Base-by-base conservation (phyloP, 2,329 filamentous ascomycete genomes). In the Thermoascus crustaceus region DNA sequence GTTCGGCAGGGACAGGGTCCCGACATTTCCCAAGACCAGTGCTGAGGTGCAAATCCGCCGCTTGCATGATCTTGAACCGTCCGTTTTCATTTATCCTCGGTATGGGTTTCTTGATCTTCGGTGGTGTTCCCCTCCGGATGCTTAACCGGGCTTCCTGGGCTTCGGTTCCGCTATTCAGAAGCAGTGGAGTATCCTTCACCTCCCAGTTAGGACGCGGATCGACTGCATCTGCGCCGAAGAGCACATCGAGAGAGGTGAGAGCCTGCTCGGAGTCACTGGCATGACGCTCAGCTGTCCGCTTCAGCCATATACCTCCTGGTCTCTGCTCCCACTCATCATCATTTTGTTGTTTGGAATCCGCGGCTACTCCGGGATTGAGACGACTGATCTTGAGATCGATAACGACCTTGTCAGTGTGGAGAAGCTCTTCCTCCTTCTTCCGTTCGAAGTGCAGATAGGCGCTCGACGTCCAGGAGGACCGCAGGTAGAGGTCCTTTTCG, bases 51-150 rank as follows among this genome's bases (percentile, higher is more conserved):
- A 96, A 66, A 64, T 98, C 91, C n/a, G 87, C 83, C 37, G 94
- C 71, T 63, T 98, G 91, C 73, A 98, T 78, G 45, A 98, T 94
- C 68, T 96, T 96, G 69, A 96, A 96, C 49, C 82, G 86, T 19
- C 89, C 91, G 55, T 91, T 86, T 42, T 93, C 86, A 27, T 77
- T 75, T 44, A 98, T 85, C 39, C 84, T 77, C 7, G 82, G 84
- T 24, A 77, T 68, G 1, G 84, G 82, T 57, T 81, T 87, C 51
- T 78, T 73, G 22, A 72, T 60, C 45, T 80, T 75, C 14, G 69
- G 66, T 14, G 76, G 75, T 34, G 71, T 68, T 2, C 91, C 89
- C 48, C 84, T 76, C 33, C 85, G 77, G 32, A 95, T 71, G 17
- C 78, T 93, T 37, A 98, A 60, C 41, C 88, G 80, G 14, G 85